Base-by-base conservation (phyloP, 2,329 filamentous ascomycete species). In the Chaetomium sp. region DNA sequence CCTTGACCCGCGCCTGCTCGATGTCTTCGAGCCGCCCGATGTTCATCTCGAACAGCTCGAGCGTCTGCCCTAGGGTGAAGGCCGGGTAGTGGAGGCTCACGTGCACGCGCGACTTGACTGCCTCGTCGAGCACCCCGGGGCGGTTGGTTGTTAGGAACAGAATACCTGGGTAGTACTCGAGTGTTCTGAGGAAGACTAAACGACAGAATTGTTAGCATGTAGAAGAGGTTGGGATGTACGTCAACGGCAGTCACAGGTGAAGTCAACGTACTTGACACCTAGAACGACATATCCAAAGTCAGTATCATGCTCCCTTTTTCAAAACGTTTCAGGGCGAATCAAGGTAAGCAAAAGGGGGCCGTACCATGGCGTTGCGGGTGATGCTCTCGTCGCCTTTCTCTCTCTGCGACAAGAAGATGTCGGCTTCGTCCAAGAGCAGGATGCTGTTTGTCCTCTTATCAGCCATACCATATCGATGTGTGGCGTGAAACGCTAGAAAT, bases 121-220 rank as follows among this genome's bases (percentile, higher is more conserved):
- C 78, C 45, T 77, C 75, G 57, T 80, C 78, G 47, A 80, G 75
- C 1, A 66, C 66, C 2, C 74, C 69, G 35, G 80, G 76, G 9
- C 70, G 68, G 55, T 73, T 74, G 0, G 72, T 74, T 0, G 72
- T 75, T 0, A 73, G 64, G 50, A 73, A 73, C 1, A 73, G 65
- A 21, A 73, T 71, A 12, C 70, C 71, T 1, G 62, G 55, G 59
- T 73, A 74, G 57, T 73, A 73, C 55, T 74, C 70, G 29, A 74
- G 65, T 9, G 60, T 60, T 7, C 70, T 61, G 1, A 74, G 67
- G 42, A 74, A 73, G 35, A 69, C 63, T 63, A 13, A 42, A 12
- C 10, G 10, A 13, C 27, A 6, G 13, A 38, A n/a, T n/a, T 42
- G 38, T 42, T 16, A 42, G 38, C n/a, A 42, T 19, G 5, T 16